Evolutionary conservation across 2,329 filamentous ascomycete species (phyloP), one percentile per base, ranked within the genome.

Genomic region (Calonectria honghensis): DNA sequence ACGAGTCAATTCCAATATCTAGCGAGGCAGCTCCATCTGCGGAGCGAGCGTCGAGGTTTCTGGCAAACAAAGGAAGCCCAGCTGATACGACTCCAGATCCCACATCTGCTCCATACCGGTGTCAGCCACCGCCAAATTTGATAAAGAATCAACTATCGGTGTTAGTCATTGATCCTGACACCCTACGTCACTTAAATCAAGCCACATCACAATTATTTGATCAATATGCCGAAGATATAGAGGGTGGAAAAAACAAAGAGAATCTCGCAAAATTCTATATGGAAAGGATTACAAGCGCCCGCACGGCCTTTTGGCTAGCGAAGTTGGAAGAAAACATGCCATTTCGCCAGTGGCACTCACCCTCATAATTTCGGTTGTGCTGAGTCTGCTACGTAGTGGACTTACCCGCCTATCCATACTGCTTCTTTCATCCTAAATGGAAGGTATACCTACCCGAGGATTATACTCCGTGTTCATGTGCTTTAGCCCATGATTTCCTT

Each of bases 201-300:
- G 70, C 72, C 37, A 82, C 84, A 4, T 76, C 76, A 1, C 75
- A 35, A 4, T 48, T 85, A 13, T 78, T 86, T 32, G 80, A 85
- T 7, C 83, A 85, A 66, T 86, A 83, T 57, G 75, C 81, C 51
- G 75, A 76, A n/a, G 84, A 86, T 51, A 35, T 84, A 11, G 59
- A 72, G 0, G 37, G 73, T 10, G 79, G 82, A 0, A 74, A 64
- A 10, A 74, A 85, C 29, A 52, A 75, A 18, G 73, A 41, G 0
- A 48, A 74, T 0, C 80, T 78, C 29, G 83, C 83, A 20, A 75
- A 76, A 14, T 85, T 83, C 71, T 86, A 86, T 50, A 39, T 82
- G 29, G 76, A 83, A 10, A 79, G 73, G 16, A 75, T 86, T 32
- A 72, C 79, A 18, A 57, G 41, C 2, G 71, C 72, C 4, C 79